These are phyloP conservation scores for Penicillium nucicola DNA, from an alignment of 495 filamentous ascomycete species.

Conservation along the genomic window DNA sequence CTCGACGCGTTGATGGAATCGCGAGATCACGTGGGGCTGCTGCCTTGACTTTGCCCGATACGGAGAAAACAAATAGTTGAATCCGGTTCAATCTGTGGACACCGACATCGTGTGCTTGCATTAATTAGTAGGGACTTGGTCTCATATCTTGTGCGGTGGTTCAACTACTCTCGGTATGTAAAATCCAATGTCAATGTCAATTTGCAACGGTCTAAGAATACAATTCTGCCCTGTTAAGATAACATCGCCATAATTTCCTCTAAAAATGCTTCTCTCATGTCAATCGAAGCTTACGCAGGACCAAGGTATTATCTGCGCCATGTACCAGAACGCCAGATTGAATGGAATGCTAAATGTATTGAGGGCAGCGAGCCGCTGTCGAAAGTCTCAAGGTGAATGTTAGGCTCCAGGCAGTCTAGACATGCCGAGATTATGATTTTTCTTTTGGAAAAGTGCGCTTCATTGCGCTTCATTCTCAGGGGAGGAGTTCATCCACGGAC, in stretches of 20 bases:
- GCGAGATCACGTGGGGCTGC: constrained; percentile 39
- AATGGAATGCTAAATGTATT: constrained; percentile 2
- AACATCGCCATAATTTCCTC: not conserved
- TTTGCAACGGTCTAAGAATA: constrained; percentile 15
- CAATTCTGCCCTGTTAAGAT: constrained; percentile 1
- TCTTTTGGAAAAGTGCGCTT: not conserved
- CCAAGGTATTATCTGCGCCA: not conserved
- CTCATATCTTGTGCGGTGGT: not conserved
- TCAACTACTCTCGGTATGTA: not conserved
- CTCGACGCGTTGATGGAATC: constrained; percentile 39
- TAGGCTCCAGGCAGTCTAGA: not conserved
- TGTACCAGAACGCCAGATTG: not conserved
- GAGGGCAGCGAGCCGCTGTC: not conserved
- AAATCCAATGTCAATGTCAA: not conserved
- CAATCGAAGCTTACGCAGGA: not conserved
- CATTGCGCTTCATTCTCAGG: not conserved
- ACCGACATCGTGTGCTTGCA: no score
- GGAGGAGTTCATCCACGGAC: not conserved
- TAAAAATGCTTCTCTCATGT: not conserved
- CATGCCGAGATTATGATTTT: not conserved
- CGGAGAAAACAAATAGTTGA: not conserved
- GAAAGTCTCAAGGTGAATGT: not conserved
- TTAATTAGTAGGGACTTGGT: no score
- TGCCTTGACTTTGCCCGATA: constrained; percentile 8
- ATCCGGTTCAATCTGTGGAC: no score